Evolutionary conservation across 1,284 basidiomycete species (phyloP).

Genomic region (Tranzscheliella williamsii): DNA sequence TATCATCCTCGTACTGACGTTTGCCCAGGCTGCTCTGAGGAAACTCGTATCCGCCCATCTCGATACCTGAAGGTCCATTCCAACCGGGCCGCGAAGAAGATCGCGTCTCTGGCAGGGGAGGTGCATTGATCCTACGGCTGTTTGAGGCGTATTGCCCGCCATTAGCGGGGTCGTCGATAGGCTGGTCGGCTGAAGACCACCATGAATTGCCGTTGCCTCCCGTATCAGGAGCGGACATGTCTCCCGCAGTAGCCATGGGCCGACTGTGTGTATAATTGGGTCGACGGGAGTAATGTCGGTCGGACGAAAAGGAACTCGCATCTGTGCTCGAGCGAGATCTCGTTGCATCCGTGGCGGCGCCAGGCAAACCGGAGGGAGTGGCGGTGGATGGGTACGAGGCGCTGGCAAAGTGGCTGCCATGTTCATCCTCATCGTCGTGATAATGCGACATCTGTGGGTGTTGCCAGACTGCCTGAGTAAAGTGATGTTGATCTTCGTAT

Average conservation of each 20-base stretch:
- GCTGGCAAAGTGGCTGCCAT: background rate
- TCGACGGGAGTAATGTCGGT: conserved; percentile 14
- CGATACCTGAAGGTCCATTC: conserved; percentile 25
- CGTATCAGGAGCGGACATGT: too few relatives aligned
- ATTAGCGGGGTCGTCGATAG: conserved; percentile 7
- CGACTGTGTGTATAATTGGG: conserved; percentile 17
- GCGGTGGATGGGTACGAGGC: conserved; percentile 18
- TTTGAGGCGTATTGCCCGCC: conserved; percentile 14
- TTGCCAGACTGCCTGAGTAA: conserved; percentile 2
- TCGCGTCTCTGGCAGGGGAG: conserved; percentile 34
- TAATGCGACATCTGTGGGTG: conserved; percentile 1
- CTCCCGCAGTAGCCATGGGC: conserved; percentile 1
- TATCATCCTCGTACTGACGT: conserved; percentile 32
- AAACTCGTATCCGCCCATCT: conserved; percentile 33
- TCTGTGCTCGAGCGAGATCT: conserved; percentile 16
- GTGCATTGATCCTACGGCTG: conserved; percentile 22
- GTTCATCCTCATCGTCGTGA: background rate
- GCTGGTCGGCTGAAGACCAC: conserved; percentile 3
- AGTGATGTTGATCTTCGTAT: conserved; percentile 21
- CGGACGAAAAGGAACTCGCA: conserved; percentile 1
- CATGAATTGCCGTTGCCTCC: conserved; percentile 17
- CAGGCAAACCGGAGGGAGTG: conserved; percentile 27
- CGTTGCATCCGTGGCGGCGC: conserved; percentile 6
- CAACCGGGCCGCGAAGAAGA: conserved; percentile 11
- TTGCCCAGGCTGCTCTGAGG: conserved; percentile 30